phyloP scores from a whole-genome alignment of 352 stramenopile species.

The Phytophthora quininea region DNA sequence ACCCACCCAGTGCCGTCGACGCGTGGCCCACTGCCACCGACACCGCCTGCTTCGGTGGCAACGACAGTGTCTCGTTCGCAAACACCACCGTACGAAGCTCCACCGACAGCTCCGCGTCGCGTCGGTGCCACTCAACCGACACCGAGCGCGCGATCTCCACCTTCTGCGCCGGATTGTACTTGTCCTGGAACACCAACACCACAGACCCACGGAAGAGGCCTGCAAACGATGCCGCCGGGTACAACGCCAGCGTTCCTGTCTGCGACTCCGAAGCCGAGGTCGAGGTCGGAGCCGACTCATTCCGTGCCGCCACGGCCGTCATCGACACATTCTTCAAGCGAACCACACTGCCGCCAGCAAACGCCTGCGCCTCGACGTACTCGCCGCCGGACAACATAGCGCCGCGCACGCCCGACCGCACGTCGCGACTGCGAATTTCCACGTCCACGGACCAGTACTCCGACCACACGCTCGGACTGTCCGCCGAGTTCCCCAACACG shows the following conservation, averaged over 20 bases:
- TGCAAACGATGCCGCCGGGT: background rate
- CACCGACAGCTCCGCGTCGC: background rate
- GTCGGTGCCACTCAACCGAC: background rate
- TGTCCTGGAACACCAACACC: background rate
- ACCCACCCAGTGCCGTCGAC: background rate
- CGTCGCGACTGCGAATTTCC: background rate
- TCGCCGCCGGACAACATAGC: background rate
- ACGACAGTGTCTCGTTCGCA: conserved; percentile 6
- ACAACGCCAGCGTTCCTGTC: background rate
- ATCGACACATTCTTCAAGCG: background rate
- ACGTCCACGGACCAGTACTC: conserved; percentile 6
- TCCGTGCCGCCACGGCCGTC: background rate
- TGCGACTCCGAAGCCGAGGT: background rate
- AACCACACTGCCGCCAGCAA: conserved; percentile 1
- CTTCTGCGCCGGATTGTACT: background rate
- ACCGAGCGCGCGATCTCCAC: background rate
- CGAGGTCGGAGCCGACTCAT: background rate
- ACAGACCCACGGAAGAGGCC: background rate
- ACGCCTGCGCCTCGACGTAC: background rate
- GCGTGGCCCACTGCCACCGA: background rate
- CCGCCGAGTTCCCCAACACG: background rate
- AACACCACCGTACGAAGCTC: background rate
- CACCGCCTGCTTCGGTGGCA: background rate
- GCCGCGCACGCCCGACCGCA: background rate
- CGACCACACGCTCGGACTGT: conserved; percentile 1